phyloP scores from a whole-genome alignment of 2,329 filamentous ascomycete genomes.

The Microcyclosporella mali region DNA sequence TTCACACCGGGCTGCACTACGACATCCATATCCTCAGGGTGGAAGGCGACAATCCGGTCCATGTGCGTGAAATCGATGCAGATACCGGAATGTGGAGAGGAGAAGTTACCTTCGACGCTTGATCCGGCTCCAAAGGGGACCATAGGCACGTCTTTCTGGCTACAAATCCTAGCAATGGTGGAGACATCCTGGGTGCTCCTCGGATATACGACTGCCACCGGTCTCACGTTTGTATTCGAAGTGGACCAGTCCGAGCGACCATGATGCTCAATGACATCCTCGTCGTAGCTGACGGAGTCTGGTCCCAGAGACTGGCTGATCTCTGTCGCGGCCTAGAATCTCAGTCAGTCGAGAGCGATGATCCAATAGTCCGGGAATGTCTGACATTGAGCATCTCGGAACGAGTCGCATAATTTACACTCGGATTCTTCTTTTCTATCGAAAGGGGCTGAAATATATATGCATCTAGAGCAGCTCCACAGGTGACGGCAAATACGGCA shows the following conservation, averaged over 20 bases:
- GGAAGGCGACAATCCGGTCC: conserved; percentile 72
- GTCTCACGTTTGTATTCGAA: conserved; percentile 13
- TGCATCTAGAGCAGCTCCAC: too few relatives aligned
- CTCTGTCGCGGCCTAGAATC: conserved; percentile 12
- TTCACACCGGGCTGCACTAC: conserved; percentile 85
- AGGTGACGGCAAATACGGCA: too few relatives aligned
- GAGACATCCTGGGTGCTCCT: conserved; percentile 14
- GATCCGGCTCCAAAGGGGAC: conserved; percentile 19
- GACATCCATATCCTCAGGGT: conserved; percentile 85
- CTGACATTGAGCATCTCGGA: conserved; percentile 16
- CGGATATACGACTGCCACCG: conserved; percentile 18
- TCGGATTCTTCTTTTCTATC: too few relatives aligned
- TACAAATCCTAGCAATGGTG: conserved; percentile 13
- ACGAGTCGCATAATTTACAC: conserved; percentile 11
- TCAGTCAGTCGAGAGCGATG: neutral
- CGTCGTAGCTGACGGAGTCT: conserved; percentile 17
- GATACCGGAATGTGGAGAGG: conserved; percentile 77
- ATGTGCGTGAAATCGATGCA: conserved; percentile 86
- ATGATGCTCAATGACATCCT: conserved; percentile 20
- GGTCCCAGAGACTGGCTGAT: conserved; percentile 7
- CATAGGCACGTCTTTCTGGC: conserved; percentile 13
- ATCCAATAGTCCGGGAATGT: neutral
- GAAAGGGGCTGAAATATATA: too few relatives aligned
- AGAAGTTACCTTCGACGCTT: conserved; percentile 75
- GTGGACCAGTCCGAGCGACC: conserved; percentile 19